These are phyloP conservation scores for Nicotiana paniculata DNA, from an alignment of 257 asterid genomes.

Conservation along the genomic window DNA sequence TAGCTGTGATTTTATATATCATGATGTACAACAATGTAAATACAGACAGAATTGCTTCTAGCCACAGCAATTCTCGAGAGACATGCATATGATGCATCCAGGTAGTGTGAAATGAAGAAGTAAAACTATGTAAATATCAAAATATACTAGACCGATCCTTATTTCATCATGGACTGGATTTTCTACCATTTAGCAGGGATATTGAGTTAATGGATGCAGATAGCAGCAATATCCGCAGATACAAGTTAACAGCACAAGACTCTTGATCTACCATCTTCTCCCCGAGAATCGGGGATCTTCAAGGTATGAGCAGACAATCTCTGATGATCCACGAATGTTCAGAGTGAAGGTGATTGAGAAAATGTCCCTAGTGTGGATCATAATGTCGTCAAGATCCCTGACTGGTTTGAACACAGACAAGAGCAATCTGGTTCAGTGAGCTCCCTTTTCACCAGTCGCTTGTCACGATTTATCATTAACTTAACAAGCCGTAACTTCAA, in stretches of 20 bases:
- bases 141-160: background rate
- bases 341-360: background rate
- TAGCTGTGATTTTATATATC: background rate
- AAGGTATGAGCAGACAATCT: background rate
- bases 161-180: background rate
- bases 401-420: constrained; percentile 76
- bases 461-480: constrained; percentile 85
- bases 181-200: background rate
- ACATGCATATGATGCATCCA: background rate
- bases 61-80: background rate
- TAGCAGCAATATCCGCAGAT: background rate
- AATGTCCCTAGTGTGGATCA: constrained; percentile 16
- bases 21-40: background rate
- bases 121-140: background rate
- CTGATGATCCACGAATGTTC: background rate
- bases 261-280: background rate
- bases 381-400: constrained; percentile 46
- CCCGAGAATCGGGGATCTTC: background rate
- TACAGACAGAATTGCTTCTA: constrained; percentile 5
- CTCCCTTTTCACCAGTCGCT: constrained; percentile 60
- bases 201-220: background rate
- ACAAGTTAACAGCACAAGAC: background rate
- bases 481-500: constrained; percentile 67
- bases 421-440: constrained; percentile 69
- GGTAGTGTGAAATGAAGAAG: background rate